These are phyloP conservation scores for Aspergillus nanangensis DNA, from an alignment of 495 filamentous ascomycete species.

Conservation along the genomic window DNA sequence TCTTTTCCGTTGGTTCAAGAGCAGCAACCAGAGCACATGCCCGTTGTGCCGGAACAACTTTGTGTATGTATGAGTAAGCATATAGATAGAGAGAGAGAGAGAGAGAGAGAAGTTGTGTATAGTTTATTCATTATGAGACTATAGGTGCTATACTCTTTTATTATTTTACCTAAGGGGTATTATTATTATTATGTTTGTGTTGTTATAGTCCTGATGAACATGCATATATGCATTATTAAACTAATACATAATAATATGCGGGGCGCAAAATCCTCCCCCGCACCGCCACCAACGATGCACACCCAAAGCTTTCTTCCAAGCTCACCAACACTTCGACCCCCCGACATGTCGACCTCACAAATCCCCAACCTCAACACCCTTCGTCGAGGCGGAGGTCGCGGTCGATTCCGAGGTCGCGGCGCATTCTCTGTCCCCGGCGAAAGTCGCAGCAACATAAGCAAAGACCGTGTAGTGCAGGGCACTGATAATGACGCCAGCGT, in stretches of 20 bases:
- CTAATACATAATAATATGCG: no score
- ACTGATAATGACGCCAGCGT: constrained; percentile 91
- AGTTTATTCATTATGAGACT: no score
- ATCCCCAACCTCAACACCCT: constrained; percentile 75
- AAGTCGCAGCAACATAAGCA: constrained; percentile 28
- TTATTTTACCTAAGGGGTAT: no score
- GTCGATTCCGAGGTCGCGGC: constrained; percentile 41
- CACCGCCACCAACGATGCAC: not conserved
- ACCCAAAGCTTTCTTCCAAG: constrained; percentile 7
- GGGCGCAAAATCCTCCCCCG: not conserved
- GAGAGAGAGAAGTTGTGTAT: no score
- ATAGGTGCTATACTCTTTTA: no score
- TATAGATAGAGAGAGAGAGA: no score
- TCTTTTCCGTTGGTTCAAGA: constrained; percentile 94
- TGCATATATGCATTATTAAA: no score
- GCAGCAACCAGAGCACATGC: constrained; percentile 82
- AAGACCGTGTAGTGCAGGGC: constrained; percentile 67
- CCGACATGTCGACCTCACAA: constrained; percentile 61
- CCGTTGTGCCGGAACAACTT: constrained; percentile 86
- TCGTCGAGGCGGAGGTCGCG: constrained; percentile 44
- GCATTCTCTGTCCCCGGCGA: constrained; percentile 19
- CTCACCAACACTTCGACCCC: constrained; percentile 14
- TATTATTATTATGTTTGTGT: no score
- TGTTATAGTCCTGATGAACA: no score
- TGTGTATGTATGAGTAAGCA: constrained; percentile 13